A percentile compares a stretch with the other conserved stretches of the same genome.
Evolutionary conservation across 83 land plant genomes (phyloP).

Genomic region (Picea engelmannii): DNA sequence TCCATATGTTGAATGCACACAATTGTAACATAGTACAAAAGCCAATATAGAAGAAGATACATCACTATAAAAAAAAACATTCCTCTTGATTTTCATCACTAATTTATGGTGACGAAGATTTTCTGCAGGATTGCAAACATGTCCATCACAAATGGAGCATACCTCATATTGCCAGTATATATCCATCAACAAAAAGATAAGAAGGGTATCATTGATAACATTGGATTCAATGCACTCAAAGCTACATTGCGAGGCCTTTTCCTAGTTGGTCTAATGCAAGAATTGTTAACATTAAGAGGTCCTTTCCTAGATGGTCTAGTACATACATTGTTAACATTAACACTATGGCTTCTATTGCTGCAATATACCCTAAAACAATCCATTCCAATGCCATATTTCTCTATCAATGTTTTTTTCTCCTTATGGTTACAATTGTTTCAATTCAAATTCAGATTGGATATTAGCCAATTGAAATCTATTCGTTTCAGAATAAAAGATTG

Average conservation of each 20-base stretch:
- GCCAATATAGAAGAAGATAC: constrained; percentile 90
- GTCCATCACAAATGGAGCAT: constrained; percentile 59
- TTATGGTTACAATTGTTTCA: too few relatives aligned
- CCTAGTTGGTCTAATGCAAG: too few relatives aligned
- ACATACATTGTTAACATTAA: constrained; percentile 11
- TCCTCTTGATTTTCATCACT: constrained; percentile 92
- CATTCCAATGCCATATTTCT: constrained; percentile 93
- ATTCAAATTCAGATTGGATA: too few relatives aligned
- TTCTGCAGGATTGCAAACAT: constrained; percentile 60
- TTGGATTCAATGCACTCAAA: constrained; percentile 74
- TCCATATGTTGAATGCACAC: constrained; percentile 62
- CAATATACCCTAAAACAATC: constrained; percentile 82
- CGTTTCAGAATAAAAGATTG: too few relatives aligned
- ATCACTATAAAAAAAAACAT: constrained; percentile 76
- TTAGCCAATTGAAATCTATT: too few relatives aligned
- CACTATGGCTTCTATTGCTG: constrained; percentile 88
- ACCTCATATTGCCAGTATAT: constrained; percentile 99
- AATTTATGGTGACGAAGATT: constrained; percentile 85
- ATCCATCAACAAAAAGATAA: constrained; percentile 83
- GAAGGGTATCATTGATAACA: constrained; percentile 84
- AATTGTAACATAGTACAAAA: constrained; percentile 71
- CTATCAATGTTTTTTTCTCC: too few relatives aligned
- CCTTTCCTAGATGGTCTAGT: constrained; percentile 15
- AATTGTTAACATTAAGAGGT: too few relatives aligned
- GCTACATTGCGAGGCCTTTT: constrained; percentile 78